Evolutionary conservation across 2,329 filamentous ascomycete species (phyloP).

Genomic region (Claviceps lovelessii): DNA sequence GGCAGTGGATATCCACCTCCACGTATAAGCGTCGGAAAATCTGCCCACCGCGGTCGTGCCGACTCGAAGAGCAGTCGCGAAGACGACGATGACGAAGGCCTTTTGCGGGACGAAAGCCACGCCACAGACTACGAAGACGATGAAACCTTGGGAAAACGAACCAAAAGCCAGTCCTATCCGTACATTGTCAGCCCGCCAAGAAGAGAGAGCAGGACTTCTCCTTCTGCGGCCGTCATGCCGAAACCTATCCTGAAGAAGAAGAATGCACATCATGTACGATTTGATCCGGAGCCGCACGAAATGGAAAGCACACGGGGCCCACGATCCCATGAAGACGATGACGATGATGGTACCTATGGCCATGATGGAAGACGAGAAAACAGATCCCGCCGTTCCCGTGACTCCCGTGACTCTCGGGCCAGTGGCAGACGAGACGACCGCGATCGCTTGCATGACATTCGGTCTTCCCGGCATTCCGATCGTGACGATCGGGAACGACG

Average conservation of each 20-base stretch:
- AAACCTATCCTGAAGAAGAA: slow-evolving; percentile 50
- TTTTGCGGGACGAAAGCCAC: slow-evolving; percentile 18
- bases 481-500: slow-evolving; percentile 25
- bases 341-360: slow-evolving; percentile 15
- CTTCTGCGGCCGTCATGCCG: slow-evolving; percentile 25
- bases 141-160: slow-evolving; percentile 16
- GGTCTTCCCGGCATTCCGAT: slow-evolving; percentile 21
- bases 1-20: slow-evolving; percentile 2
- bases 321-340: slow-evolving; percentile 18
- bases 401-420: slow-evolving; percentile 16
- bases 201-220: slow-evolving; percentile 19
- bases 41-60: slow-evolving; percentile 9
- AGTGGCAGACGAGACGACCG: slow-evolving; percentile 10
- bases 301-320: slow-evolving; percentile 19
- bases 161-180: slow-evolving; percentile 17
- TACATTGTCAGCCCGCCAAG: slow-evolving; percentile 23
- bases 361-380: slow-evolving; percentile 13
- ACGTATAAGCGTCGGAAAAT: slow-evolving; percentile 5
- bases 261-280: slow-evolving; percentile 42
- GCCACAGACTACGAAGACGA: slow-evolving; percentile 21
- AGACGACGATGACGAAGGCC: slow-evolving; percentile 18
- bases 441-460: slow-evolving; percentile 11
- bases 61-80: slow-evolving; percentile 22
- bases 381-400: slow-evolving; percentile 10
- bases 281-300: slow-evolving; percentile 34